Evolutionary conservation across 345 rosid species (phyloP), one percentile per base, ranked within the genome.

Genomic region (Erysimum cheiranthoides): DNA sequence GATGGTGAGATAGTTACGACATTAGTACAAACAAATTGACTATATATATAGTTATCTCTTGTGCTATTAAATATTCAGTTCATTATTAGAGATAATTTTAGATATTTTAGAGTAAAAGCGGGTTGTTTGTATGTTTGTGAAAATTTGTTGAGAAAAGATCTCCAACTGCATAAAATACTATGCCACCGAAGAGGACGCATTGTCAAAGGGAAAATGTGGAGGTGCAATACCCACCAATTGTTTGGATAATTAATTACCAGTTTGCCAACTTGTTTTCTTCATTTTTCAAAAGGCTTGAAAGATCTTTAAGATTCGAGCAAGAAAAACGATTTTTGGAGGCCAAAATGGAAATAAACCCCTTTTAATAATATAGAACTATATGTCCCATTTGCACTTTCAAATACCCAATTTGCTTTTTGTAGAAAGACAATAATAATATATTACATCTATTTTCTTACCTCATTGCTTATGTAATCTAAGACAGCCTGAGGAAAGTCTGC

Each of bases 211-310:
- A 38, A 62, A 12, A 6, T 77, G 72, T 65, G 73, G 73, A 64
- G 47, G 34, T 30, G 60, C 68, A 72, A 58, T 58, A 36, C 52
- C 65, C 36, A 46, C 77, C 42, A 31, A 59, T 57, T 58, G 3
- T 30, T 57, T 57, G 12, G 53, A 38, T 78, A 39, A 13, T 56
- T 71, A 66, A 59, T 49, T 66, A 72, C 40, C 56, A 58, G 34
- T 58, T 78, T 78, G 78, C 52, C 78, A 66, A 78, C 81, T 78
- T 73, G 64, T 60, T 66, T 66, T 58, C 42, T 78, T 32, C 39
- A 51, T 45, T 66, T 61, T 66, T 72, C 32, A 31, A 49, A 38
- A 50, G 50, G 38, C 35, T 16, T 31, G n/a, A 2, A 61, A 66
- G 73, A 72, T 72, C 73, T 71, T 71, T 50, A 59, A 66, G 68